Conservation (phyloP, 805 yeast genomes). For the Babjeviella inositovora region DNA sequence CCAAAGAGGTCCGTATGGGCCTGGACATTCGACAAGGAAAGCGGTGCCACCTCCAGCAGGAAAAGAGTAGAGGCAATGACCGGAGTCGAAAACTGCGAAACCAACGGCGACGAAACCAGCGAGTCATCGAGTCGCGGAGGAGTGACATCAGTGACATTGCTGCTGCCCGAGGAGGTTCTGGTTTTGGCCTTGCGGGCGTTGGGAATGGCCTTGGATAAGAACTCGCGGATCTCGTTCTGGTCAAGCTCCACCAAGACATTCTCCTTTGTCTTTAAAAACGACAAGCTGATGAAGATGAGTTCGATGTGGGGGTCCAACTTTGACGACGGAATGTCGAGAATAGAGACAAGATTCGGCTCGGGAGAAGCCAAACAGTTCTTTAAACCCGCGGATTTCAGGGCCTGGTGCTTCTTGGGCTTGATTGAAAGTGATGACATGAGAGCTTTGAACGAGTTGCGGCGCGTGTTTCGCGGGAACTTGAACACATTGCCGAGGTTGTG, state of each 20-base stretch:
- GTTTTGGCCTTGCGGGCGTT: conserved; percentile 5
- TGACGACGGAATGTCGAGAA: conserved; percentile 29
- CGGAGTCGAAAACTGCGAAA: too few species aligned
- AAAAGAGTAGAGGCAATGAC: too few species aligned
- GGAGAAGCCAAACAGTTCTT: too few species aligned
- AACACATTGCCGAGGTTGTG: too few species aligned
- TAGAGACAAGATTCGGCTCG: background rate
- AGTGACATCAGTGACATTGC: background rate
- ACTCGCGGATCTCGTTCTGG: conserved; percentile 76
- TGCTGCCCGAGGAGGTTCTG: conserved; percentile 1
- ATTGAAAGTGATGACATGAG: too few species aligned
- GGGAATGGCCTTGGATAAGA: conserved; percentile 41
- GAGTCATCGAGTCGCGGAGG: background rate
- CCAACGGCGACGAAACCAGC: conserved; percentile 1
- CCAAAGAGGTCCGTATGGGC: too few species aligned
- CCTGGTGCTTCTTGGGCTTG: too few species aligned
- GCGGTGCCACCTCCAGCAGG: too few species aligned
- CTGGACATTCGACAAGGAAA: too few species aligned
- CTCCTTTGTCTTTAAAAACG: conserved; percentile 69
- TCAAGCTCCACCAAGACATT: conserved; percentile 73
- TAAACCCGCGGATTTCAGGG: too few species aligned
- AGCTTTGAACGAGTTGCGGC: too few species aligned
- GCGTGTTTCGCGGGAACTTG: too few species aligned
- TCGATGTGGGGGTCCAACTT: conserved; percentile 62
- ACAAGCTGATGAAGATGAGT: conserved; percentile 58